Evolutionary conservation across 768 basidiomycete species (phyloP).

Genomic region (Ramaria sp.): DNA sequence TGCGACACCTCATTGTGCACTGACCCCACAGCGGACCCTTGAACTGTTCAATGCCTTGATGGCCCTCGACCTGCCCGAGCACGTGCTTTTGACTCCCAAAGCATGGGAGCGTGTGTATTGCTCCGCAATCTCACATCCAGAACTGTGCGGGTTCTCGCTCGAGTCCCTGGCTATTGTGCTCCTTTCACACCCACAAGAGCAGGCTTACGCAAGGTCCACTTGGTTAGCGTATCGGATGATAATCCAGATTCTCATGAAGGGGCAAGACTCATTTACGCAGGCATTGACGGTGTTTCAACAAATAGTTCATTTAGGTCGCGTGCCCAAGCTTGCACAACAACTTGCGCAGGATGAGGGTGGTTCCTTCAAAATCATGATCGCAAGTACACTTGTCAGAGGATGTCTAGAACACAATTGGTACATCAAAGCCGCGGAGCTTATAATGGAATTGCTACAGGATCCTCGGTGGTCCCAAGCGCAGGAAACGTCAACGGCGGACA

Average conservation of each 20-base stretch:
- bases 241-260: conserved; percentile 4
- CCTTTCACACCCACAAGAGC: background rate
- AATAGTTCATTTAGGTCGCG: background rate
- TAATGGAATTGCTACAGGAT: background rate
- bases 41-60: background rate
- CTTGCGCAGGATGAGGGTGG: background rate
- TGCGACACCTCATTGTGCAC: background rate
- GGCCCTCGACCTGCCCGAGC: background rate
- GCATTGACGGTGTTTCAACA: background rate
- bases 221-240: background rate
- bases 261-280: background rate
- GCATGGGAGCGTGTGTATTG: background rate
- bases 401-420: background rate
- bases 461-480: conserved; percentile 1
- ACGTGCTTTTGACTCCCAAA: background rate
- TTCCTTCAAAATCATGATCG: background rate
- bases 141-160: background rate
- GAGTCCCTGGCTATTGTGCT: background rate
- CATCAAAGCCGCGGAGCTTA: background rate
- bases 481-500: background rate
- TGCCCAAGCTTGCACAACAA: background rate
- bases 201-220: background rate
- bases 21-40: background rate
- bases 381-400: background rate
- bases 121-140: background rate